These are phyloP conservation scores for Syzygium aqueum DNA, from an alignment of 345 rosid species.

Conservation along the genomic window DNA sequence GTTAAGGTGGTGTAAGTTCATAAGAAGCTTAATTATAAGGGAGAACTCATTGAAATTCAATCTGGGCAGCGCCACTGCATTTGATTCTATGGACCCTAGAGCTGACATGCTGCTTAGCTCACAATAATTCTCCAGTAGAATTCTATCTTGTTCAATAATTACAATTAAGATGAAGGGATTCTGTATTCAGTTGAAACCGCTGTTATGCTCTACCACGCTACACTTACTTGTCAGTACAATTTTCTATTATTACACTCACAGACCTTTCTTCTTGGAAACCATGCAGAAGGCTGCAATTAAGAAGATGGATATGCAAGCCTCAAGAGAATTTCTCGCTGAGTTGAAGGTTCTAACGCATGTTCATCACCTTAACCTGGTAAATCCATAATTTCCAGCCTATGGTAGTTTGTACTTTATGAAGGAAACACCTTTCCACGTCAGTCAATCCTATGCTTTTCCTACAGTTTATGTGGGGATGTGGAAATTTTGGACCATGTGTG, in stretches of 20 bases:
- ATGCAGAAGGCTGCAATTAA: conserved; percentile 94
- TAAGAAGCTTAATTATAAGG: neutral
- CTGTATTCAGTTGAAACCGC: neutral
- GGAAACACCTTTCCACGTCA: neutral
- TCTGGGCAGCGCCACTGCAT: neutral
- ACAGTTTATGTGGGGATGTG: neutral
- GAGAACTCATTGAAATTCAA: neutral
- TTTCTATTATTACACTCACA: neutral
- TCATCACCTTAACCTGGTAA: conserved; percentile 96
- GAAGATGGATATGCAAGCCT: conserved; percentile 97
- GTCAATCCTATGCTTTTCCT: neutral
- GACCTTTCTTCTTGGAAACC: neutral
- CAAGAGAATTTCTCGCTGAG: conserved; percentile 92
- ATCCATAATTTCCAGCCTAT: neutral
- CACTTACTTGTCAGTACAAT: neutral
- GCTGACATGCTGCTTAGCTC: neutral
- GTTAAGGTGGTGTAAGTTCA: neutral
- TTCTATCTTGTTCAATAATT: neutral
- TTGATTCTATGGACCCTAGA: neutral
- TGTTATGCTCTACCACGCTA: neutral
- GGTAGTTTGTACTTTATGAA: neutral
- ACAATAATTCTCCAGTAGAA: neutral
- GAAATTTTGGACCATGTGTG: neutral
- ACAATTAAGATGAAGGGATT: neutral
- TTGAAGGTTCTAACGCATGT: conserved; percentile 83